Evolutionary conservation across 345 rosid species (phyloP).

Genomic region (Salix koriyanagi): DNA sequence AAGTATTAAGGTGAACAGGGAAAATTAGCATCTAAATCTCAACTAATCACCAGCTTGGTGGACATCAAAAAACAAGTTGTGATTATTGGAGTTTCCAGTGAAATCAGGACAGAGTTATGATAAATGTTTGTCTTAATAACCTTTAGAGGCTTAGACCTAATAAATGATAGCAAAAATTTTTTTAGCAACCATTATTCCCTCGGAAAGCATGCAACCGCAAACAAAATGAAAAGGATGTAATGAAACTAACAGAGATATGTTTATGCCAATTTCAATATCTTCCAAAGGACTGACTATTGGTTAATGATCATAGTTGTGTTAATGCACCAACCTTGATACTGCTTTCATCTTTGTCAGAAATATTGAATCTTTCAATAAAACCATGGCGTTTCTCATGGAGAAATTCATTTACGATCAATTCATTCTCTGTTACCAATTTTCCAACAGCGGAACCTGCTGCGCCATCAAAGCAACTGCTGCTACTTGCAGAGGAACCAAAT

Average conservation of each 20-base stretch:
- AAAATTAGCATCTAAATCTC: background rate
- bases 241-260: background rate
- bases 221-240: background rate
- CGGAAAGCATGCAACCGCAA: background rate
- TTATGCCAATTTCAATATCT: background rate
- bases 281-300: background rate
- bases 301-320: background rate
- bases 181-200: background rate
- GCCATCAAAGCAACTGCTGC: conserved; percentile 24
- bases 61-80: background rate
- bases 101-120: background rate
- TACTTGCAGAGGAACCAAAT: conserved; percentile 31
- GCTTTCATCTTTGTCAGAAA: conserved; percentile 35
- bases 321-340: conserved; percentile 54
- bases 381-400: conserved; percentile 48
- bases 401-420: conserved; percentile 70
- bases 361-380: conserved; percentile 40
- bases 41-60: background rate
- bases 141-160: background rate
- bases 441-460: conserved; percentile 29
- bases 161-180: background rate
- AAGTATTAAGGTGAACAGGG: background rate
- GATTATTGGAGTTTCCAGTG: background rate
- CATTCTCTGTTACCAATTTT: conserved; percentile 50
- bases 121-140: background rate